Evolutionary conservation across 2,329 filamentous ascomycete genomes (phyloP).

Genomic region (Neonectria neomacrospora): DNA sequence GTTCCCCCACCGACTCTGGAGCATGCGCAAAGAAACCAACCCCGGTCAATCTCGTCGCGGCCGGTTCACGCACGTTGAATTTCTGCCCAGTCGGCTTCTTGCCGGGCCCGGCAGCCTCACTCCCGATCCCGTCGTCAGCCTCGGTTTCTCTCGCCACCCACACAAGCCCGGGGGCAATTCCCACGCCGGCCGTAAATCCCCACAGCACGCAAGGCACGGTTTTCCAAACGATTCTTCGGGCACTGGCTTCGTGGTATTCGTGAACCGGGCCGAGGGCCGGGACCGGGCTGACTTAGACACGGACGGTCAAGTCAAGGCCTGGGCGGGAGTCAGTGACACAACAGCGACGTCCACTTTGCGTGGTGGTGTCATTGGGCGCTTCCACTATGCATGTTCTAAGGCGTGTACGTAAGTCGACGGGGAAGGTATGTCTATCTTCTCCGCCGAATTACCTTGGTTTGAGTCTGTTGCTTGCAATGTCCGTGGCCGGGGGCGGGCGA

Average conservation of each 20-base stretch:
- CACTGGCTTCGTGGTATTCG: background rate
- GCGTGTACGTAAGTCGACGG: background rate
- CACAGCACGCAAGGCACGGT: background rate
- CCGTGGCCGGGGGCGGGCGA: background rate
- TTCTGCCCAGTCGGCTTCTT: conserved; percentile 31
- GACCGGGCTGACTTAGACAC: conserved; percentile 16
- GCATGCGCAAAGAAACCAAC: background rate
- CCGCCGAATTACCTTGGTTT: background rate
- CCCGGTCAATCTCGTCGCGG: conserved; percentile 3
- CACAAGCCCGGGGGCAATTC: conserved; percentile 6
- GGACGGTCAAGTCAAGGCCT: background rate
- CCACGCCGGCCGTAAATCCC: conserved; percentile 6
- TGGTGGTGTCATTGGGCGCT: conserved; percentile 5
- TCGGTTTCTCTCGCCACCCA: conserved; percentile 15
- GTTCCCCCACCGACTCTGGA: background rate
- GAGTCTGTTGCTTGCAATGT: background rate
- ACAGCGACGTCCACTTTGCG: background rate
- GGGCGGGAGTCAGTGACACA: background rate
- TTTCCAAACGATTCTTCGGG: background rate
- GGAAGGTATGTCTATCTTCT: background rate
- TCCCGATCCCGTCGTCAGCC: conserved; percentile 16
- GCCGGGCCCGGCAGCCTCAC: conserved; percentile 31
- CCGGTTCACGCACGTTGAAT: conserved; percentile 4
- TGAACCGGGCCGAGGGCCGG: conserved; percentile 22
- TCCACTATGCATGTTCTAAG: background rate